Conservation (phyloP, 2,329 filamentous ascomycete species). For the Fusarium succisae region DNA sequence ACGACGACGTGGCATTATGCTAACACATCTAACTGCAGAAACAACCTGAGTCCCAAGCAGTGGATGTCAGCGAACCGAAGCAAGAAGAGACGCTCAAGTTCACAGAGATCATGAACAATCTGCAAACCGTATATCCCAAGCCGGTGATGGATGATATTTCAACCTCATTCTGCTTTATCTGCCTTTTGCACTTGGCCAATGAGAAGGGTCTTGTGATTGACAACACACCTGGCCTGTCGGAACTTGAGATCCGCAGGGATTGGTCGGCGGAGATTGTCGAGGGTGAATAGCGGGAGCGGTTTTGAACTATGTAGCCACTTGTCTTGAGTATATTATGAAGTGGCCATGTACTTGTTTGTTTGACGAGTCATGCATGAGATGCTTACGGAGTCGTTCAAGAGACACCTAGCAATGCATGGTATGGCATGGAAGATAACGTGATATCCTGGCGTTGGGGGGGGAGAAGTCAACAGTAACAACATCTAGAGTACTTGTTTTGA, state of each 20-base stretch:
- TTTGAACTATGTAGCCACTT: not conserved
- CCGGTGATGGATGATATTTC: constrained; percentile 92
- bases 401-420: constrained; percentile 1
- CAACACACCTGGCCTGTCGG: constrained; percentile 65
- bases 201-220: constrained; percentile 88
- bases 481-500: constrained; percentile 16
- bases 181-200: constrained; percentile 88
- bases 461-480: constrained; percentile 15
- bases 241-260: constrained; percentile 70
- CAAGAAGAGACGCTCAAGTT: constrained; percentile 75
- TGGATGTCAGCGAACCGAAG: constrained; percentile 45
- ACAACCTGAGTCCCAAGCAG: constrained; percentile 29
- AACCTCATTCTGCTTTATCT: constrained; percentile 93
- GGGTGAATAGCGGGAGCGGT: constrained; percentile 45
- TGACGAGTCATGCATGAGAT: constrained; percentile 8
- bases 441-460: constrained; percentile 36
- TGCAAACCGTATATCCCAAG: constrained; percentile 87
- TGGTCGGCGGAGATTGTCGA: constrained; percentile 66
- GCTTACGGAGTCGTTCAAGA: constrained; percentile 6
- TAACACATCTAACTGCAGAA: constrained; percentile 29
- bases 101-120: constrained; percentile 88
- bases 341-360: not conserved
- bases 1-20: not conserved
- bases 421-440: constrained; percentile 21
- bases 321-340: constrained; percentile 2